These are phyloP conservation scores for Pichia sp. DNA, from an alignment of 1,139 yeast genomes.

Conservation along the genomic window DNA sequence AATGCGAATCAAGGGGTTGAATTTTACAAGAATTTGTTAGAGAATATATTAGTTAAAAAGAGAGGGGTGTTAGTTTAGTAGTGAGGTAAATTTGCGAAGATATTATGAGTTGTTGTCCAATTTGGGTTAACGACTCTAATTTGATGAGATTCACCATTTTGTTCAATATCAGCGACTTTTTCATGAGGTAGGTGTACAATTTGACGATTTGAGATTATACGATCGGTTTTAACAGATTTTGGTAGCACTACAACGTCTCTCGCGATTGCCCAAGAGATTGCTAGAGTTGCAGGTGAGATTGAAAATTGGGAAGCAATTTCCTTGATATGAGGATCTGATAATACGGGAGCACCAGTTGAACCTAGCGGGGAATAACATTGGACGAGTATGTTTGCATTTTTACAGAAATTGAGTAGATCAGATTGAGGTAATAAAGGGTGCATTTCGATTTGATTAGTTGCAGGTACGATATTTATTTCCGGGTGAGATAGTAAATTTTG, in stretches of 20 bases:
- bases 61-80: not conserved
- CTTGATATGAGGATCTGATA: conserved; percentile 41
- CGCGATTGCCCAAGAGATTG: conserved; percentile 66
- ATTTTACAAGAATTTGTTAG: conserved; percentile 60
- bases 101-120: conserved; percentile 27
- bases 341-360: conserved; percentile 56
- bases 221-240: conserved; percentile 54
- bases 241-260: conserved; percentile 69
- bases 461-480: conserved; percentile 52
- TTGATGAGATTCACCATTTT: conserved; percentile 40
- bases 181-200: conserved; percentile 44
- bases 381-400: conserved; percentile 46
- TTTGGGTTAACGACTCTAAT: conserved; percentile 41
- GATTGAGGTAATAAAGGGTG: conserved; percentile 72
- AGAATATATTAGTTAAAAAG: conserved; percentile 39
- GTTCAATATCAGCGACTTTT: conserved; percentile 45
- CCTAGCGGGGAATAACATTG: conserved; percentile 85
- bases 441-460: conserved; percentile 64
- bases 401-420: conserved; percentile 50
- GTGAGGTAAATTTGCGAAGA: conserved; percentile 3
- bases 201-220: conserved; percentile 54
- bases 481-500: conserved; percentile 38
- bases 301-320: conserved; percentile 49
- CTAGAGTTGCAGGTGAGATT: conserved; percentile 52
- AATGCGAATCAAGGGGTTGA: conserved; percentile 63